These are phyloP conservation scores for Colletotrichum sojae DNA, from an alignment of 2,329 filamentous ascomycete species.

Conservation along the genomic window DNA sequence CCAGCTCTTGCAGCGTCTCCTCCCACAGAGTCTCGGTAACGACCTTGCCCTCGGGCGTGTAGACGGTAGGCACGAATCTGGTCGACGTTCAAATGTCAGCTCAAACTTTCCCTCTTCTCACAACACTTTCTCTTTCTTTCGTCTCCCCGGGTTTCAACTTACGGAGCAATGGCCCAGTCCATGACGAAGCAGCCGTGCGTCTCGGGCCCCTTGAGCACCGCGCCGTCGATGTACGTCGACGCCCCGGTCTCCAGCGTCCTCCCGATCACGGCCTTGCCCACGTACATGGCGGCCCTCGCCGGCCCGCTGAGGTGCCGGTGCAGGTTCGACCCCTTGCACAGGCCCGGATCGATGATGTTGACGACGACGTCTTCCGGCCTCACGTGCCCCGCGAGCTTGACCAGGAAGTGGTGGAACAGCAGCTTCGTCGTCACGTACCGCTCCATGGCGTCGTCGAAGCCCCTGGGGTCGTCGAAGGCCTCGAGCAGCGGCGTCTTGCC, in stretches of 20 bases:
- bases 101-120: too few relatives aligned
- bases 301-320: slow-evolving; percentile 45
- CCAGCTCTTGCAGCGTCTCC: slow-evolving; percentile 41
- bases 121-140: too few relatives aligned
- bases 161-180: slow-evolving; percentile 62
- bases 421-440: slow-evolving; percentile 49
- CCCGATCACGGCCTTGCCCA: slow-evolving; percentile 44
- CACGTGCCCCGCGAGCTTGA: slow-evolving; percentile 54
- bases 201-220: slow-evolving; percentile 59
- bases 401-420: slow-evolving; percentile 51
- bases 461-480: slow-evolving; percentile 48
- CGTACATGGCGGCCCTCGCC: background rate
- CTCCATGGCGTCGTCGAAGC: slow-evolving; percentile 41
- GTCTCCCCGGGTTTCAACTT: slow-evolving; percentile 45
- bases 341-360: slow-evolving; percentile 63
- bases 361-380: slow-evolving; percentile 57
- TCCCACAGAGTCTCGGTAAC: slow-evolving; percentile 37
- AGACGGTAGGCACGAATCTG: slow-evolving; percentile 39
- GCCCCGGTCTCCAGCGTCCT: slow-evolving; percentile 55
- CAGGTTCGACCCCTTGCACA: slow-evolving; percentile 59
- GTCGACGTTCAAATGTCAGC: slow-evolving; percentile 44
- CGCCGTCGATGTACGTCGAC: slow-evolving; percentile 61
- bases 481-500: slow-evolving; percentile 44
- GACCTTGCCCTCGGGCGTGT: slow-evolving; percentile 34
- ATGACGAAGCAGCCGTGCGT: slow-evolving; percentile 64